Percentiles rank a stretch among this genome's conserved stretches.
phyloP scores from a whole-genome alignment of 2,329 filamentous ascomycete species.

The Pseudopyricularia javanii region DNA sequence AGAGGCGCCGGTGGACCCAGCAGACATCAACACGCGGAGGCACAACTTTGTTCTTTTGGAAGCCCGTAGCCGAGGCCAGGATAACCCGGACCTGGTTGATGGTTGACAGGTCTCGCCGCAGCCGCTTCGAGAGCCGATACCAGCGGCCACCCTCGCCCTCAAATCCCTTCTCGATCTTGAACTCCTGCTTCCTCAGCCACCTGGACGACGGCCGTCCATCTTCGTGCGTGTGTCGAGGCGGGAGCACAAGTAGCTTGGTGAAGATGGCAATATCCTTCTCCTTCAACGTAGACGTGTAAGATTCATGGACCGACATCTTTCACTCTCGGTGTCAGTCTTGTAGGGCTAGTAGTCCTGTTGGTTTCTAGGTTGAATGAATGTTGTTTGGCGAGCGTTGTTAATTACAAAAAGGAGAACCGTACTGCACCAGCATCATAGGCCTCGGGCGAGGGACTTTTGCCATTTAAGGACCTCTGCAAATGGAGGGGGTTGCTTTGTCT shows the following conservation, averaged over 20 bases:
- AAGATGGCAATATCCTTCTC: not conserved
- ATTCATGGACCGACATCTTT: not conserved
- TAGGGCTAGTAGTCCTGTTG: not conserved
- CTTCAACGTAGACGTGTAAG: not conserved
- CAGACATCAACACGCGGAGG: not conserved
- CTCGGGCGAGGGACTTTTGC: no score
- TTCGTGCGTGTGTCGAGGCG: not conserved
- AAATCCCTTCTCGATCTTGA: not conserved
- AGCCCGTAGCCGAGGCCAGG: conserved; percentile 13
- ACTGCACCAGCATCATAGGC: not conserved
- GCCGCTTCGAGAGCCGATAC: not conserved
- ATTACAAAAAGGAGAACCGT: not conserved
- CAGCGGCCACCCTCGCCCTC: not conserved
- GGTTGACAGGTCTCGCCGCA: not conserved
- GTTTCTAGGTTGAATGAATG: not conserved
- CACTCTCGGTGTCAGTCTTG: not conserved
- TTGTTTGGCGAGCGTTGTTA: not conserved
- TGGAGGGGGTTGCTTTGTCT: not conserved
- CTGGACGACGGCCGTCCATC: not conserved
- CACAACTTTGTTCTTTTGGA: not conserved
- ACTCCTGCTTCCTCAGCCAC: not conserved
- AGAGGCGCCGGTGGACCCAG: conserved; percentile 5
- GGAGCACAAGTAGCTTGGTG: not conserved
- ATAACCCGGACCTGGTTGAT: conserved; percentile 14
- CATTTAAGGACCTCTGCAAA: not conserved